Conservation (phyloP, 1,284 basidiomycete species). For the Fistulina hepatica region DNA sequence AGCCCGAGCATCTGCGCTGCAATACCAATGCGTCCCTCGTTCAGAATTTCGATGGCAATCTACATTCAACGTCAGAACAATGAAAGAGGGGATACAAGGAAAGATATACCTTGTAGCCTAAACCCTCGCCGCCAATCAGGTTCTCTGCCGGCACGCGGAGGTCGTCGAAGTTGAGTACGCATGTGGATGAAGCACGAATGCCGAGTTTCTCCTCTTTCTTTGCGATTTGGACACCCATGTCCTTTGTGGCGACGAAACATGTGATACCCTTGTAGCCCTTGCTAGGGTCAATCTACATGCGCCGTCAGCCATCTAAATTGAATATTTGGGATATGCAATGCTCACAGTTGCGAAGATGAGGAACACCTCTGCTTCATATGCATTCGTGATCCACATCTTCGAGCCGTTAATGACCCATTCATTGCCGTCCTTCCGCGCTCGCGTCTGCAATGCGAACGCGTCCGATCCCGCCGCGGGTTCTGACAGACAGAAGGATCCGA, state of each 20-base stretch:
- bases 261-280: slow-evolving; percentile 99
- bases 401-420: slow-evolving; percentile 86
- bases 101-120: slow-evolving; percentile 76
- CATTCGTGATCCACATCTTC: slow-evolving; percentile 99
- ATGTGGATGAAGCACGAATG: slow-evolving; percentile 95
- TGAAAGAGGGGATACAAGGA: neutral
- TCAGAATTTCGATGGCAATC: slow-evolving; percentile 96
- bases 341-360: slow-evolving; percentile 88
- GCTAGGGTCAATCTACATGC: slow-evolving; percentile 63
- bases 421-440: slow-evolving; percentile 77
- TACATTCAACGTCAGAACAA: slow-evolving; percentile 16
- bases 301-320: slow-evolving; percentile 2
- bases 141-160: slow-evolving; percentile 89
- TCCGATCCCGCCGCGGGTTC: slow-evolving; percentile 92
- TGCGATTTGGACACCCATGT: slow-evolving; percentile 94
- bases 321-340: slow-evolving; percentile 5
- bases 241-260: slow-evolving; percentile 92
- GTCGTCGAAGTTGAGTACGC: slow-evolving; percentile 94
- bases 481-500: slow-evolving; percentile 94
- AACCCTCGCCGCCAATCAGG: slow-evolving; percentile 86
- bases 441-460: slow-evolving; percentile 93
- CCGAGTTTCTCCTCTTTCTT: slow-evolving; percentile 99
- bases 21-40: slow-evolving; percentile 96
- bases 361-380: slow-evolving; percentile 89
- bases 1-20: slow-evolving; percentile 96